Conservation (phyloP, 306 rosid species). For the Dryas alaskensis region DNA sequence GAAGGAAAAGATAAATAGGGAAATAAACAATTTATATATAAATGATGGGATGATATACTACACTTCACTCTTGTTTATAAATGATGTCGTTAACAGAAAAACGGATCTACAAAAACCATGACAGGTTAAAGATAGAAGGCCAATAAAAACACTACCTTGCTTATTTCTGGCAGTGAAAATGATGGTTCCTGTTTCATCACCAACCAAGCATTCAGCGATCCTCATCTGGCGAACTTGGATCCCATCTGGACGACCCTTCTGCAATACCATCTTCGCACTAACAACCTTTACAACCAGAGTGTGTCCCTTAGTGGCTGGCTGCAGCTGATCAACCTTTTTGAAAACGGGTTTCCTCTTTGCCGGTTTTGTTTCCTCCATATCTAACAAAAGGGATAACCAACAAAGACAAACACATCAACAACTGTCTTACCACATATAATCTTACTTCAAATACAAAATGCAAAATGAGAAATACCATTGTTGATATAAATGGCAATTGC, state of each 20-base stretch:
- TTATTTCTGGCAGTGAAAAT: conserved; percentile 22
- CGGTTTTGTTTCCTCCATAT: conserved; percentile 15
- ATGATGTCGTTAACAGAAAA: too few species aligned
- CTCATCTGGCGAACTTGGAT: conserved; percentile 20
- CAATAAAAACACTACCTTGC: conserved; percentile 8
- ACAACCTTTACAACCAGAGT: conserved; percentile 20
- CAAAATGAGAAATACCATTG: not conserved
- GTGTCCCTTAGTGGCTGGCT: conserved; percentile 22
- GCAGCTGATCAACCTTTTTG: conserved; percentile 25
- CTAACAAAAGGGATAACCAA: not conserved
- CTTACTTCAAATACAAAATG: not conserved
- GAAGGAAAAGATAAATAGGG: too few species aligned
- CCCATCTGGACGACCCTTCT: conserved; percentile 23
- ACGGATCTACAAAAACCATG: not conserved
- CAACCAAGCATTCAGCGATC: conserved; percentile 22
- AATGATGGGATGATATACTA: too few species aligned
- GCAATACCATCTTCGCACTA: conserved; percentile 16
- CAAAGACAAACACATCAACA: not conserved
- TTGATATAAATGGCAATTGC: not conserved
- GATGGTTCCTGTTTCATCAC: conserved; percentile 21
- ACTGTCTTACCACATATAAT: not conserved
- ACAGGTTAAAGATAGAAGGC: not conserved
- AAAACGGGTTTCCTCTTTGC: conserved; percentile 21
- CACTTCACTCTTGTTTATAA: too few species aligned
- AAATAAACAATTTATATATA: too few species aligned